Percentiles rank a stretch among this genome's conserved stretches.
These are phyloP conservation scores for Boletus coccyginus DNA, from an alignment of 768 basidiomycete genomes.

Conservation along the genomic window DNA sequence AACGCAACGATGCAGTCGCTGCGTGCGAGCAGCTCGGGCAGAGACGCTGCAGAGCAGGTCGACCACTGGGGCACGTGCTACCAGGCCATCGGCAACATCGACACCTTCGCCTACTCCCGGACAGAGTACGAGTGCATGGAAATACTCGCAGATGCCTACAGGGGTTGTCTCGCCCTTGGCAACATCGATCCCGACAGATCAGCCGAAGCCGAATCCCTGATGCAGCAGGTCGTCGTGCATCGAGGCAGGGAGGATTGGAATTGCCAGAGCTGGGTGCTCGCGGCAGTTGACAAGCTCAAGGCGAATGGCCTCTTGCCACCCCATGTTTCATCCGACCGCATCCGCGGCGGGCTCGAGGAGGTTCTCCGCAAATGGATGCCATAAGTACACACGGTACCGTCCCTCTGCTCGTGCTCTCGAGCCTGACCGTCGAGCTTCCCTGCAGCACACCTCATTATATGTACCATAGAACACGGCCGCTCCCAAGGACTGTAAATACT, in stretches of 20 bases:
- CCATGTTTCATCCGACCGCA: conserved; percentile 16
- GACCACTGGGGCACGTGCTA: conserved; percentile 33
- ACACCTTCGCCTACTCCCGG: conserved; percentile 26
- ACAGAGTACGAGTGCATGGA: conserved; percentile 30
- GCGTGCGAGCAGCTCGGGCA: conserved; percentile 18
- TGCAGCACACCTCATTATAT: not conserved
- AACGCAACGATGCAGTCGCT: conserved; percentile 24
- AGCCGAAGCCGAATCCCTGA: conserved; percentile 16
- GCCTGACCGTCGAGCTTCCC: conserved; percentile 2
- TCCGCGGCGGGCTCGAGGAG: conserved; percentile 24
- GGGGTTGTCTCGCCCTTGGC: conserved; percentile 28
- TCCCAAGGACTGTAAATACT: not conserved
- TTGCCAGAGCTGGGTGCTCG: conserved; percentile 30
- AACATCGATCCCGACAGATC: conserved; percentile 15
- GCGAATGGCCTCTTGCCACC: conserved; percentile 12
- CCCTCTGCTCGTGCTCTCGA: not conserved
- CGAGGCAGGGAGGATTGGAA: conserved; percentile 33
- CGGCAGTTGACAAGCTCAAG: conserved; percentile 24
- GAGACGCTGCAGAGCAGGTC: conserved; percentile 19
- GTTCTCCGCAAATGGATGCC: conserved; percentile 23
- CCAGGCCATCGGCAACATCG: conserved; percentile 29
- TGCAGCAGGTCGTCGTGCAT: conserved; percentile 24
- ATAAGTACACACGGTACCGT: conserved; percentile 5
- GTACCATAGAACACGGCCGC: not conserved
- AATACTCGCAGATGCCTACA: conserved; percentile 28